phyloP scores from a whole-genome alignment of 2,329 filamentous ascomycete species.

The Orbilia blumenaviensis region DNA sequence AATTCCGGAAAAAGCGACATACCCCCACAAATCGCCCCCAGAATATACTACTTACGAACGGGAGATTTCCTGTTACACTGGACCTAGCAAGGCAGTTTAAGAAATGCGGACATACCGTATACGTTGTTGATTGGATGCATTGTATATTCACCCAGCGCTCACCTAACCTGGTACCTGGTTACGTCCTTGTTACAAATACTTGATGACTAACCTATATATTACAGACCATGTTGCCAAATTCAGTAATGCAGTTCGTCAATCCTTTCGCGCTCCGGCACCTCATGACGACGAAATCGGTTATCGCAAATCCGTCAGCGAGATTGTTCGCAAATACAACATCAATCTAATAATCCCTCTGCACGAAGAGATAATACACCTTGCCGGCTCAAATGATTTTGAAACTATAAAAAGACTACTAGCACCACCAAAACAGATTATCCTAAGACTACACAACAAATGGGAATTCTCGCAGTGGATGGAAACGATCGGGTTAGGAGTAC shows the following conservation, averaged over 20 bases:
- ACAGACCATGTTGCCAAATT: constrained; percentile 57
- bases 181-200: too few species aligned
- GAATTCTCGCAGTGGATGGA: constrained; percentile 57
- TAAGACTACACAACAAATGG: constrained; percentile 59
- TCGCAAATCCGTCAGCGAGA: constrained; percentile 47
- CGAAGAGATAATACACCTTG: constrained; percentile 59
- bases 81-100: constrained; percentile 57
- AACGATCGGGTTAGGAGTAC: constrained; percentile 56
- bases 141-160: constrained; percentile 27
- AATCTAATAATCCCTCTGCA: constrained; percentile 58
- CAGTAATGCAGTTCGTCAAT: constrained; percentile 55
- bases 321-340: constrained; percentile 54
- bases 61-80: constrained; percentile 57
- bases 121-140: constrained; percentile 57
- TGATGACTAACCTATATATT: too few species aligned
- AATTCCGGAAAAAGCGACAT: background rate
- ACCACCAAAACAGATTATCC: constrained; percentile 56
- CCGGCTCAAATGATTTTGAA: constrained; percentile 55
- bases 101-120: constrained; percentile 55
- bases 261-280: constrained; percentile 55
- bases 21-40: constrained; percentile 21
- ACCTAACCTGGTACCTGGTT: background rate
- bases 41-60: constrained; percentile 58
- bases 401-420: constrained; percentile 58
- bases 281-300: constrained; percentile 55